phyloP scores from a whole-genome alignment of 2,329 filamentous ascomycete genomes.

The Parastagonospora avenae region DNA sequence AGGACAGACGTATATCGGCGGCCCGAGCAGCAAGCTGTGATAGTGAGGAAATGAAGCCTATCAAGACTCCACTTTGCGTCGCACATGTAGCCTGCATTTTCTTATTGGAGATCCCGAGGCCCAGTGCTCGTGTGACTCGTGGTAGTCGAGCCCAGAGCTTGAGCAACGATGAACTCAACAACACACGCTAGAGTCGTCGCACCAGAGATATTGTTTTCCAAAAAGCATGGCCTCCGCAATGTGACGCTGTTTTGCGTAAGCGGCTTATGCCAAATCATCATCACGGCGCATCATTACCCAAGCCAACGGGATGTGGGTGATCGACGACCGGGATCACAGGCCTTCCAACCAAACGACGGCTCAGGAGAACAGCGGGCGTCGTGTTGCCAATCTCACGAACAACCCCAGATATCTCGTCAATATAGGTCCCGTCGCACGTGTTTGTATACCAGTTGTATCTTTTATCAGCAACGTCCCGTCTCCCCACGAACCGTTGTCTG shows the following conservation, averaged over 20 bases:
- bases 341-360: conserved; percentile 15
- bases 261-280: too few species aligned
- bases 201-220: too few species aligned
- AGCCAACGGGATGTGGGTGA: conserved; percentile 19
- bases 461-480: conserved; percentile 6
- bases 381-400: conserved; percentile 12
- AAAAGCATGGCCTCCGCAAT: too few species aligned
- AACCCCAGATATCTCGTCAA: not conserved
- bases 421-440: conserved; percentile 1
- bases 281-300: not conserved
- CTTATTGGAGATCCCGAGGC: not conserved
- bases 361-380: conserved; percentile 14
- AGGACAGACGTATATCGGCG: conserved; percentile 42
- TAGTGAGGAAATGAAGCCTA: not conserved
- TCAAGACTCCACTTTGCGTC: too few species aligned
- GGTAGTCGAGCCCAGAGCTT: too few species aligned
- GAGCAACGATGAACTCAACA: too few species aligned
- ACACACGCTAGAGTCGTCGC: too few species aligned
- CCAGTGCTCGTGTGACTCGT: not conserved
- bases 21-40: conserved; percentile 42
- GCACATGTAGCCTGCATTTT: not conserved
- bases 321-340: conserved; percentile 24
- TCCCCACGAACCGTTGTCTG: conserved; percentile 22
- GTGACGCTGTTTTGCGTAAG: too few species aligned
- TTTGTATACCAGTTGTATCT: not conserved